Conservation (phyloP, 192 early-diverging fungal species). For the Mortierella claussenii region DNA sequence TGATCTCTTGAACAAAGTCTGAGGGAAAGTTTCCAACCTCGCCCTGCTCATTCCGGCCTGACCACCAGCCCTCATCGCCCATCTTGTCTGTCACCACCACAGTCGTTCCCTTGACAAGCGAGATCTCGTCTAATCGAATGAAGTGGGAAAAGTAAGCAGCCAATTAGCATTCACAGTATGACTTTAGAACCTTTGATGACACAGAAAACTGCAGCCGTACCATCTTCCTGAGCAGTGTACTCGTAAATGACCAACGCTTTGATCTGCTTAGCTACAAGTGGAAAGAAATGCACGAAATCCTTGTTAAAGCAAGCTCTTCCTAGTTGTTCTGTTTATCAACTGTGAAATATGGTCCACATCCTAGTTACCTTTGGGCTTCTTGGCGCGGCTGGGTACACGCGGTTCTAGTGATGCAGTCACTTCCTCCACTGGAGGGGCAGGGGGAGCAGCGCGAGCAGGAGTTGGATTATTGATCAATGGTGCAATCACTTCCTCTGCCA, state of each 20-base stretch:
- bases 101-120: constrained; percentile 54
- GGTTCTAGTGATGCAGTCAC: constrained; percentile 21
- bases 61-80: constrained; percentile 66
- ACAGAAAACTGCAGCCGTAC: too few species aligned
- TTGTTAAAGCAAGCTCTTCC: background rate
- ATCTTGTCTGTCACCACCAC: constrained; percentile 59
- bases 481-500: constrained; percentile 21
- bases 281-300: background rate
- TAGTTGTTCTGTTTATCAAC: background rate
- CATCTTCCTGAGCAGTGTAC: constrained; percentile 61
- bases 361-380: constrained; percentile 41
- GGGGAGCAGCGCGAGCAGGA: constrained; percentile 1
- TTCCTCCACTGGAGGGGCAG: constrained; percentile 12
- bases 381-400: constrained; percentile 41
- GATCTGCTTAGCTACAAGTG: constrained; percentile 25
- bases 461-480: constrained; percentile 19
- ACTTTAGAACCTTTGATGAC: too few species aligned
- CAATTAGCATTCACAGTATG: too few species aligned
- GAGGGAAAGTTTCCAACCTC: constrained; percentile 64
- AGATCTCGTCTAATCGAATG: constrained; percentile 58
- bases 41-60: constrained; percentile 62
- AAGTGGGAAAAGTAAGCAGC: background rate
- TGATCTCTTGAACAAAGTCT: constrained; percentile 64
- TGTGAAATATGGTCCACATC: background rate
- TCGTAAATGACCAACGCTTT: constrained; percentile 60